Conservation (phyloP, 2,329 filamentous ascomycete species). For the Hypoxylon sp. region DNA sequence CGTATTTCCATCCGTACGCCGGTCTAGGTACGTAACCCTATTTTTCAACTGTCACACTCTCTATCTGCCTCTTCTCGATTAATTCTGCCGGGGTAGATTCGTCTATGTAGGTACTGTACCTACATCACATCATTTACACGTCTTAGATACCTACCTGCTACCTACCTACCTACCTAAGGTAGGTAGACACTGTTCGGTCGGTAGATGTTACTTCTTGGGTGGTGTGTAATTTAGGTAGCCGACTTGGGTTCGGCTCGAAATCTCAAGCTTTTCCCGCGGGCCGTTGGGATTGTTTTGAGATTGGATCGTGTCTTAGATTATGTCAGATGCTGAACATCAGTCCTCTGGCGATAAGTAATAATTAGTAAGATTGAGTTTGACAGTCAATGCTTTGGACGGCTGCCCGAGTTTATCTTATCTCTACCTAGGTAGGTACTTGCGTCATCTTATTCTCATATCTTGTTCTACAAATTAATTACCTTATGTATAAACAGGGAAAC, state of each 20-base stretch:
- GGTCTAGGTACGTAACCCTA: conserved; percentile 32
- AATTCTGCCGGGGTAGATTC: neutral
- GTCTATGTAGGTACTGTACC: neutral
- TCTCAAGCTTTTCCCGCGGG: conserved; percentile 4
- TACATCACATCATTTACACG: neutral
- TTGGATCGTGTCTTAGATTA: conserved; percentile 5
- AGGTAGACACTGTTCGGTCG: too few relatives aligned
- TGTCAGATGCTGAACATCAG: neutral
- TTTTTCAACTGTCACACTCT: conserved; percentile 6
- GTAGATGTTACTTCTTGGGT: too few relatives aligned
- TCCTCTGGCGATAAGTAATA: neutral
- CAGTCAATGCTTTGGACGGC: conserved; percentile 8
- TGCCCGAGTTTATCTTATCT: neutral
- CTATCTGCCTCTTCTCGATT: neutral
- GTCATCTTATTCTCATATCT: neutral
- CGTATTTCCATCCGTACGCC: conserved; percentile 27
- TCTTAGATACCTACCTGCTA: neutral
- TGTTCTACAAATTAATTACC: neutral
- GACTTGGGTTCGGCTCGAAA: conserved; percentile 30
- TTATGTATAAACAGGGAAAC: neutral
- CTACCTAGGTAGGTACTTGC: too few relatives aligned
- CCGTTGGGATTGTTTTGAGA: neutral
- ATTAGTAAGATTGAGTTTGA: conserved; percentile 29
- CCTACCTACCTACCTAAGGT: too few relatives aligned
- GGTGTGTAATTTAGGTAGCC: conserved; percentile 18